These are phyloP conservation scores for Dittrichia graveolens DNA, from an alignment of 129 eudicot genomes.

Conservation along the genomic window DNA sequence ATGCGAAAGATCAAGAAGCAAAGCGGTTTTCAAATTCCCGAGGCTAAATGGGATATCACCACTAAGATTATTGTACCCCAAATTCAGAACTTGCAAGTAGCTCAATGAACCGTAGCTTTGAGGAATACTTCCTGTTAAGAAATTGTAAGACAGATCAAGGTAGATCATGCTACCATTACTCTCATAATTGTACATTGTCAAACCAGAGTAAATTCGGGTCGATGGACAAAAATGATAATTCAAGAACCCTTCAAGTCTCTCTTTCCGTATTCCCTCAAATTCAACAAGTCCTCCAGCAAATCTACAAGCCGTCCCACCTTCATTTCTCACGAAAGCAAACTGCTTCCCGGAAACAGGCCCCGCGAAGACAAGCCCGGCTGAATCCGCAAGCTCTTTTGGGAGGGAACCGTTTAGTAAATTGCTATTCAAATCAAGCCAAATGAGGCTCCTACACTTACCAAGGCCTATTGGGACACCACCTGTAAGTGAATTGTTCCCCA, in stretches of 20 bases:
- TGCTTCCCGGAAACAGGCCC: slow-evolving; percentile 80
- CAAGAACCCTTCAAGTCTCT: slow-evolving; percentile 58
- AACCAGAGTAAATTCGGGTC: slow-evolving; percentile 71
- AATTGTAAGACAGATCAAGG: slow-evolving; percentile 82
- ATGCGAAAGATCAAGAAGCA: slow-evolving; percentile 79
- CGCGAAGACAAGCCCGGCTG: slow-evolving; percentile 66
- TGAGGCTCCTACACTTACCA: slow-evolving; percentile 65
- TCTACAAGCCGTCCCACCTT: slow-evolving; percentile 82
- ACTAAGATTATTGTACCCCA: slow-evolving; percentile 69
- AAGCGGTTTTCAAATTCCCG: slow-evolving; percentile 58
- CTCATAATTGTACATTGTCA: slow-evolving; percentile 66
- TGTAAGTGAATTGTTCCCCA: slow-evolving; percentile 75
- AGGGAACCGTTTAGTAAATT: slow-evolving; percentile 57
- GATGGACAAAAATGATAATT: slow-evolving; percentile 81
- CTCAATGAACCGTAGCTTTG: slow-evolving; percentile 63
- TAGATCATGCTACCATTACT: slow-evolving; percentile 83
- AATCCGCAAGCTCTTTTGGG: slow-evolving; percentile 67
- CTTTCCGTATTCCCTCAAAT: slow-evolving; percentile 69
- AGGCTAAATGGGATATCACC: slow-evolving; percentile 71
- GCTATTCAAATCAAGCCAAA: slow-evolving; percentile 89
- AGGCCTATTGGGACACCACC: slow-evolving; percentile 64
- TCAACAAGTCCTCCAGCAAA: slow-evolving; percentile 91
- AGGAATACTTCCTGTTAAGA: slow-evolving; percentile 61
- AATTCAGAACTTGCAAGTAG: slow-evolving; percentile 64
- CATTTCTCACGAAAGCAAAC: slow-evolving; percentile 88